These are phyloP conservation scores for Kodamaea hsintzibuensis DNA, from an alignment of 805 yeast species.

Conservation along the genomic window DNA sequence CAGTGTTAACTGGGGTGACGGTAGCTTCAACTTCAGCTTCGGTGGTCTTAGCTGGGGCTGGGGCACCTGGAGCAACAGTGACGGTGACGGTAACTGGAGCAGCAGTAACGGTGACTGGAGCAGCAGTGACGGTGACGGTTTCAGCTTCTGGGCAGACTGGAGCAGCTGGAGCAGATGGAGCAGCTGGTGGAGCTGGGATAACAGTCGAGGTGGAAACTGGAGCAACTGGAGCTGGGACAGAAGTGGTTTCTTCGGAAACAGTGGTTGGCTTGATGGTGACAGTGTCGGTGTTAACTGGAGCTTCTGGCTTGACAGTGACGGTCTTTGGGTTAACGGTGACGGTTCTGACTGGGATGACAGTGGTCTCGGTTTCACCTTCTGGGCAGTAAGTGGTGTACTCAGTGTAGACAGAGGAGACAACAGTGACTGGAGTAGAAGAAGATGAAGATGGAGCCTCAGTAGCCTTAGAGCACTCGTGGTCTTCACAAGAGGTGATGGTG, in stretches of 20 bases:
- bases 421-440: slow-evolving; percentile 11
- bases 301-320: slow-evolving; percentile 28
- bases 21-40: slow-evolving; percentile 49
- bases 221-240: slow-evolving; percentile 11
- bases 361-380: slow-evolving; percentile 19
- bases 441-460: background rate
- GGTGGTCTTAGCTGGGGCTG: slow-evolving; percentile 15
- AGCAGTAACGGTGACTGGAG: slow-evolving; percentile 9
- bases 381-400: slow-evolving; percentile 41
- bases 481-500: slow-evolving; percentile 28
- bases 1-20: slow-evolving; percentile 49
- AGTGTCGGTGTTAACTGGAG: slow-evolving; percentile 28
- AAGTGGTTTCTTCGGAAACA: slow-evolving; percentile 25
- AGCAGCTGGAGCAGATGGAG: slow-evolving; percentile 13
- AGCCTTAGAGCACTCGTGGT: slow-evolving; percentile 19
- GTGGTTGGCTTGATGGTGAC: slow-evolving; percentile 24
- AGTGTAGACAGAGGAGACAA: slow-evolving; percentile 23
- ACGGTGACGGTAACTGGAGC: slow-evolving; percentile 10
- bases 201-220: slow-evolving; percentile 12
- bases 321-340: slow-evolving; percentile 2
- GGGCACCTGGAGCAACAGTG: slow-evolving; percentile 15
- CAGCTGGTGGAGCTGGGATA: slow-evolving; percentile 7
- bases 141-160: slow-evolving; percentile 12
- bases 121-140: slow-evolving; percentile 7
- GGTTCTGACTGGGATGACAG: slow-evolving; percentile 13